Evolutionary conservation across 225 moss, liverwort and hornwort species (phyloP).

Genomic region (Asterella californica): DNA sequence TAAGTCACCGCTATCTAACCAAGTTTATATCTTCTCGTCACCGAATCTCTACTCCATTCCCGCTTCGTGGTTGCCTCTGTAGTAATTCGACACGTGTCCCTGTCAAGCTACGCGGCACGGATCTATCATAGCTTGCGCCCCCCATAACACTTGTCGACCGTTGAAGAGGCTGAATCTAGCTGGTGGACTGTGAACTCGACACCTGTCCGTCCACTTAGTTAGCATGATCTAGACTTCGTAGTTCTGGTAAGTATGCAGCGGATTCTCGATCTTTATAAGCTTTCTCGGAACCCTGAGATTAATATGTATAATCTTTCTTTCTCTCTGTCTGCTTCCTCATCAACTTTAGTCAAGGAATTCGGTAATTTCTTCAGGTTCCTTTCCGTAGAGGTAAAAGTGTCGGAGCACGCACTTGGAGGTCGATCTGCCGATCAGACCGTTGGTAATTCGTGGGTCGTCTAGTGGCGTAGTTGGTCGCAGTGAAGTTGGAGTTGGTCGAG

Average conservation of each 20-base stretch:
- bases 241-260: background rate
- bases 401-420: no score
- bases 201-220: background rate
- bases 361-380: background rate
- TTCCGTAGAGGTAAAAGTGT: background rate
- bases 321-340: background rate
- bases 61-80: background rate
- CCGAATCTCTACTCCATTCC: no score
- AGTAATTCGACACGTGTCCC: background rate
- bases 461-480: background rate
- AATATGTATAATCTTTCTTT: background rate
- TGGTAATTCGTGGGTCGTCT: no score
- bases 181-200: background rate
- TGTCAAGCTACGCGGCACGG: background rate
- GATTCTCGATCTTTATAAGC: background rate
- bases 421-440: no score
- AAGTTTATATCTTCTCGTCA: background rate
- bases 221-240: background rate
- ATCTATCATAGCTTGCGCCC: background rate
- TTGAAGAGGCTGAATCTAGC: background rate
- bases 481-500: background rate
- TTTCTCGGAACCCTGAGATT: background rate
- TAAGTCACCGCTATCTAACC: no score
- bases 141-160: background rate
- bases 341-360: background rate